phyloP scores from a whole-genome alignment of 2,329 filamentous ascomycete genomes.

The Talaromyces sp. region DNA sequence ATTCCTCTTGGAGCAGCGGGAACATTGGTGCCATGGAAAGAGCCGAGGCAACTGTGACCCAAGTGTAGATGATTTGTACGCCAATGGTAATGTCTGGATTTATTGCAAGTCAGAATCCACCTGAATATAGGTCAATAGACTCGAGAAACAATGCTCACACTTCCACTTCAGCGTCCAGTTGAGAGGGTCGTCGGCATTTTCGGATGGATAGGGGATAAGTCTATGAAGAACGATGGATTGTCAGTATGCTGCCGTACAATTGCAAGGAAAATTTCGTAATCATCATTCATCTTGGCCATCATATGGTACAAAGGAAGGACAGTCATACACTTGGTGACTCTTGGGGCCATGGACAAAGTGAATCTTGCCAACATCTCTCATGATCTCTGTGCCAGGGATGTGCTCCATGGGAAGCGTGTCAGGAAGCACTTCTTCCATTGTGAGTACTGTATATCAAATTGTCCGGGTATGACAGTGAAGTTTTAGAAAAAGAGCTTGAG shows the following conservation, averaged over 20 bases:
- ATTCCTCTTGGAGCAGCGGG: conserved; percentile 40
- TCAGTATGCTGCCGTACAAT: background rate
- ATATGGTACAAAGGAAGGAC: background rate
- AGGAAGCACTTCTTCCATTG: background rate
- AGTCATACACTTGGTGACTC: background rate
- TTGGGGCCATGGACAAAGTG: background rate
- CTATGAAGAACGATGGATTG: background rate
- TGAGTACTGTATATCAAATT: background rate
- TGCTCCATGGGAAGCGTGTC: background rate
- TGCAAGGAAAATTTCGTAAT: background rate
- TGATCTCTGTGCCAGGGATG: background rate
- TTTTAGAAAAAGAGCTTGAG: background rate
- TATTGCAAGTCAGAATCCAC: background rate
- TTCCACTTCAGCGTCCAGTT: background rate
- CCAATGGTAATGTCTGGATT: conserved; percentile 12
- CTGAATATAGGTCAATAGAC: background rate
- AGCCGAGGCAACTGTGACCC: conserved; percentile 43
- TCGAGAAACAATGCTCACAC: background rate
- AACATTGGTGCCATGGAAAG: conserved; percentile 46
- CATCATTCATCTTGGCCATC: background rate
- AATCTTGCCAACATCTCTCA: background rate
- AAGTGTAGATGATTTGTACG: conserved; percentile 28
- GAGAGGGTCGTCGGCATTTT: background rate
- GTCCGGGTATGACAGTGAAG: background rate
- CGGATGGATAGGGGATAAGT: background rate